Conservation (phyloP, 2,329 filamentous ascomycete species). For the Ceratocystis lukuohia region DNA sequence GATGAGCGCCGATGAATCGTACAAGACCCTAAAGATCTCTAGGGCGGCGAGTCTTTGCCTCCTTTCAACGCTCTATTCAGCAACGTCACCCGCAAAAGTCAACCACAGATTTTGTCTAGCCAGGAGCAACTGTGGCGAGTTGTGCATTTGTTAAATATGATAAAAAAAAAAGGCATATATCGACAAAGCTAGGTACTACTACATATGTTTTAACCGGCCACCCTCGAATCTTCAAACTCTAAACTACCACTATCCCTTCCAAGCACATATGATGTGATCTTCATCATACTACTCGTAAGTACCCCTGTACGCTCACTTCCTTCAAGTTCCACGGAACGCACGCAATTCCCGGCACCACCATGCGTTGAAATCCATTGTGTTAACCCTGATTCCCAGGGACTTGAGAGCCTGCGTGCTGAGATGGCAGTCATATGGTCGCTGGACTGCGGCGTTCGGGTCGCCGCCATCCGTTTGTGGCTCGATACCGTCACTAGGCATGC, state of each 20-base stretch:
- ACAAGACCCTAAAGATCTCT: not conserved
- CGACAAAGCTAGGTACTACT: not conserved
- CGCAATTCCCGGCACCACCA: slow-evolving; percentile 64
- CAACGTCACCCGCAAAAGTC: not conserved
- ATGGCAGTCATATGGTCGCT: slow-evolving; percentile 79
- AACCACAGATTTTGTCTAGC: not conserved
- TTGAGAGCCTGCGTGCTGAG: slow-evolving; percentile 62
- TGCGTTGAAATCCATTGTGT: slow-evolving; percentile 58
- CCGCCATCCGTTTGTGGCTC: slow-evolving; percentile 57
- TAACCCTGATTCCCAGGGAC: slow-evolving; percentile 60
- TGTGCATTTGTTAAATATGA: not conserved
- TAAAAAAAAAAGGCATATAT: not conserved
- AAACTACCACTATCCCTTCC: not conserved
- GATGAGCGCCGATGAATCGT: not conserved
- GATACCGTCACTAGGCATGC: slow-evolving; percentile 54
- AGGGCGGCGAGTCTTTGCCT: not conserved
- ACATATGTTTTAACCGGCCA: not conserved
- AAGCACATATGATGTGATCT: not conserved
- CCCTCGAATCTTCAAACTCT: not conserved
- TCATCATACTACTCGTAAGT: not conserved
- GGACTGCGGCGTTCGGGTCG: slow-evolving; percentile 55
- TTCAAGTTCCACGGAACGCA: slow-evolving; percentile 35
- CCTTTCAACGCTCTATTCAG: not conserved
- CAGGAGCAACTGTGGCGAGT: not conserved
- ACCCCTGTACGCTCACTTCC: not conserved